phyloP scores from a whole-genome alignment of 2,329 filamentous ascomycete genomes.

The Arthrocladium fulminans region DNA sequence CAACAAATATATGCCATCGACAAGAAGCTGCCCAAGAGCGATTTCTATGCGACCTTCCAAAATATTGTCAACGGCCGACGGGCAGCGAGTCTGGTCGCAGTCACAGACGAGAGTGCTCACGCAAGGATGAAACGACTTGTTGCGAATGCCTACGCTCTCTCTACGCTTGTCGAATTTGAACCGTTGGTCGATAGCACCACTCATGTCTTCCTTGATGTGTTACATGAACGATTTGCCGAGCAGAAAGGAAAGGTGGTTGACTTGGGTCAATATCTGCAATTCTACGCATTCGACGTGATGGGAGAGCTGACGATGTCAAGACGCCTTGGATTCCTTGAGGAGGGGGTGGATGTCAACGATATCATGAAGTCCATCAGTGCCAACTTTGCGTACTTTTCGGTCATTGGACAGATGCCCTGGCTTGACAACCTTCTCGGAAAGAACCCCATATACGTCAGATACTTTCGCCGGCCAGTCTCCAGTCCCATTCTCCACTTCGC shows the following conservation, averaged over 20 bases:
- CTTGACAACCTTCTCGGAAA: conserved; percentile 30
- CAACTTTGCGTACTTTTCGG: conserved; percentile 24
- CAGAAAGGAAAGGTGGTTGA: conserved; percentile 20
- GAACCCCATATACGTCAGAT: conserved; percentile 24
- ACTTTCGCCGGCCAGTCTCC: conserved; percentile 18
- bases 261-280: conserved; percentile 28
- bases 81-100: conserved; percentile 30
- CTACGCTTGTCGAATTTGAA: conserved; percentile 33
- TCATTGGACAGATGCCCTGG: conserved; percentile 30
- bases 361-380: conserved; percentile 27
- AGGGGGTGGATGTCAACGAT: conserved; percentile 26
- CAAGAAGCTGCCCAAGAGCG: conserved; percentile 20
- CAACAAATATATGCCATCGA: conserved; percentile 22
- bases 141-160: conserved; percentile 35
- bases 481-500: conserved; percentile 19
- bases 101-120: conserved; percentile 35
- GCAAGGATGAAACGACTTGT: conserved; percentile 33
- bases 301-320: conserved; percentile 30
- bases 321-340: conserved; percentile 28
- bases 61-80: conserved; percentile 25
- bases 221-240: conserved; percentile 23
- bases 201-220: conserved; percentile 20
- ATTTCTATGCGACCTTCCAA: conserved; percentile 26
- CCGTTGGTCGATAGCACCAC: conserved; percentile 31
- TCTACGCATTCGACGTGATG: conserved; percentile 32